Evolutionary conservation across 495 filamentous ascomycete genomes (phyloP), one percentile per base, ranked within the genome.

Genomic region (Hypoxylon lienhwacheense): DNA sequence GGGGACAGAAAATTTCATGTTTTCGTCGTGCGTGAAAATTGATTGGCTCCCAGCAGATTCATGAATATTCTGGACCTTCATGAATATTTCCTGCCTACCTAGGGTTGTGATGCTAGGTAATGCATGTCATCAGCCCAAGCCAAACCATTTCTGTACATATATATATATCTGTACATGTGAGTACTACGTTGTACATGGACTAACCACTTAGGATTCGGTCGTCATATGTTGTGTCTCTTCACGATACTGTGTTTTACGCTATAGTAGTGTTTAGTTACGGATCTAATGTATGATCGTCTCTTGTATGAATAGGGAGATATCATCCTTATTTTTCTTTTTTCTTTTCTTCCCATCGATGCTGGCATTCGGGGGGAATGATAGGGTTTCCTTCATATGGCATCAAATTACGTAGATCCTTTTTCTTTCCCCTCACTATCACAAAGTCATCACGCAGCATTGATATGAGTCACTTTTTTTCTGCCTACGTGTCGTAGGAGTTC

Each of bases 11-110:
- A 36, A 35, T 25, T 46, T 63, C 53, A 54, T 24, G 5, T 39
- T 34, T 5, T 11, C 50, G 10, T 22, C 25, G 49, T 58, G 24
- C 34, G 54, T 63, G 48, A 48, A 37, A 29, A 40, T 46, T 51
- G 54, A 63, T 63, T 63, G 59, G 59, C 39, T 49, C 26, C 28
- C 37, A 24, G 31, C 37, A 24, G 16, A 7, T 28, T 49, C 28
- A 46, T 37, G 32, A 46, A 37, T 50, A 57, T 53, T 57, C 48
- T 63, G 44, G 59, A 54, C 59, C 53, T 47, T 52, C 22, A 29
- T 32, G 58, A 61, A 52, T 26, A 36, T 55, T 42, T 47, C 50
- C 40, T 22, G 40, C 31, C 39, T 53, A 21, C 25, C 24, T 26
- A 8, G 5, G 4, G 24, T 5, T 26, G 8, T 8, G 11, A 25